phyloP scores from a whole-genome alignment of 2,329 filamentous ascomycete genomes.

The Phaeophleospora eucalypticola region DNA sequence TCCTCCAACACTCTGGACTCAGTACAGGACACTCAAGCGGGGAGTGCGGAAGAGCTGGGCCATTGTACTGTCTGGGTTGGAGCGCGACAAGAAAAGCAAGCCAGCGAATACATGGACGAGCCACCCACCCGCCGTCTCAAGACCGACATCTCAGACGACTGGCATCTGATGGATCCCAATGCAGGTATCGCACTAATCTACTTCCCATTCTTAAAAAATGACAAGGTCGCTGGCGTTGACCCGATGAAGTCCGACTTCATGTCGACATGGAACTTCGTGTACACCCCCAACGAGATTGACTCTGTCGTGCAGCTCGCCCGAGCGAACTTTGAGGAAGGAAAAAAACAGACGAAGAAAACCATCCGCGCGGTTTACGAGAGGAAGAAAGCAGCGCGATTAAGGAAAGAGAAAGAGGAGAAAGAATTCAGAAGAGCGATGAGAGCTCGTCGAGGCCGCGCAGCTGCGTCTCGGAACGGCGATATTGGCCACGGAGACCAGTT shows the following conservation, averaged over 20 bases:
- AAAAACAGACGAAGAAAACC: conserved; percentile 70
- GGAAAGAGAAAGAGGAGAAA: conserved; percentile 43
- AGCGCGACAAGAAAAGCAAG: conserved; percentile 62
- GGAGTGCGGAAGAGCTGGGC: conserved; percentile 55
- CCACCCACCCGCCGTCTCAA: conserved; percentile 15
- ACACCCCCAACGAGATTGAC: conserved; percentile 86
- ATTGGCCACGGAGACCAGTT: conserved; percentile 26
- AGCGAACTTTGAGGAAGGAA: conserved; percentile 82
- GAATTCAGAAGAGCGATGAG: conserved; percentile 21
- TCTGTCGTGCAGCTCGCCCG: conserved; percentile 74
- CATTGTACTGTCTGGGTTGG: conserved; percentile 97
- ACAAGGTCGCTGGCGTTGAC: conserved; percentile 74
- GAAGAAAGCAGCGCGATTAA: conserved; percentile 67
- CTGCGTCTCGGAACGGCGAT: conserved; percentile 20
- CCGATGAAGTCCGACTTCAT: conserved; percentile 80
- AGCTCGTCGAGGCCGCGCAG: conserved; percentile 18
- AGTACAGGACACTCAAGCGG: conserved; percentile 19
- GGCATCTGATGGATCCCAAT: conserved; percentile 65
- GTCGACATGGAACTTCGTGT: conserved; percentile 97
- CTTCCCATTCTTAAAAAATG: conserved; percentile 82
- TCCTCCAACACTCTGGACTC: conserved; percentile 13
- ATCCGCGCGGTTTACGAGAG: conserved; percentile 88
- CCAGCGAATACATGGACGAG: conserved; percentile 27
- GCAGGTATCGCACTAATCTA: conserved; percentile 89
- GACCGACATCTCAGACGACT: conserved; percentile 50